Evolutionary conservation across 163 green algal genomes (phyloP).

Genomic region (Scenedesmus sp.): DNA sequence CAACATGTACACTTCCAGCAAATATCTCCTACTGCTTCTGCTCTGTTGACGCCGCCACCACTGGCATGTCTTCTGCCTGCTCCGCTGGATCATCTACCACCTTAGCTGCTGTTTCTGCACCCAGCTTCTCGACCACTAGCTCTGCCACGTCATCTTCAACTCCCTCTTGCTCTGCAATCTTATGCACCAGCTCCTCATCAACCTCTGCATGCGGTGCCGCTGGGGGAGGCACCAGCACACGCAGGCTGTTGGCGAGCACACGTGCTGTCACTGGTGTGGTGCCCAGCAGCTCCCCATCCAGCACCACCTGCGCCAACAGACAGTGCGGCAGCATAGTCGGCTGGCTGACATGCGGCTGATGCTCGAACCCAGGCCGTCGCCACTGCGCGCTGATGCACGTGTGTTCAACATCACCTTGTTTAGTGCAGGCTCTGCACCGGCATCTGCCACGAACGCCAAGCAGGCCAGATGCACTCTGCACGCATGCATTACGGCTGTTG

Average conservation of each 20-base stretch:
- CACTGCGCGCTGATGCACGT: background rate
- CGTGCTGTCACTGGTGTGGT: conserved; percentile 44
- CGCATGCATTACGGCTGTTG: background rate
- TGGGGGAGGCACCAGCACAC: conserved; percentile 39
- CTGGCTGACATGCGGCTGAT: no score
- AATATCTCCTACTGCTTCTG: background rate
- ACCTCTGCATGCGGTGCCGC: background rate
- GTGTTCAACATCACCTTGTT: background rate
- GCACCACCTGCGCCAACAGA: conserved; percentile 44
- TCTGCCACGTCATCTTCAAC: conserved; percentile 6
- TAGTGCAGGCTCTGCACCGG: no score
- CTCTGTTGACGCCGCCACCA: background rate
- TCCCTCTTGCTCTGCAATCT: conserved; percentile 14
- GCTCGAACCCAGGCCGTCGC: no score
- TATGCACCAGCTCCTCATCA: conserved; percentile 7
- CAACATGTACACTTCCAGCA: no score
- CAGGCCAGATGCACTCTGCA: no score
- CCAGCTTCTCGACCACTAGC: conserved; percentile 10
- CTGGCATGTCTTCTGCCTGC: background rate
- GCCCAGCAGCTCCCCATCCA: conserved; percentile 55
- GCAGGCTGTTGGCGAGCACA: conserved; percentile 29
- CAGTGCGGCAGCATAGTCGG: background rate
- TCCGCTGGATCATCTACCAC: background rate
- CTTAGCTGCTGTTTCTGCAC: background rate
- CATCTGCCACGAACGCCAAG: background rate